Evolutionary conservation across 2,329 filamentous ascomycete species (phyloP), one percentile per base, ranked within the genome.

Genomic region (Ophiostoma fasciatum): DNA sequence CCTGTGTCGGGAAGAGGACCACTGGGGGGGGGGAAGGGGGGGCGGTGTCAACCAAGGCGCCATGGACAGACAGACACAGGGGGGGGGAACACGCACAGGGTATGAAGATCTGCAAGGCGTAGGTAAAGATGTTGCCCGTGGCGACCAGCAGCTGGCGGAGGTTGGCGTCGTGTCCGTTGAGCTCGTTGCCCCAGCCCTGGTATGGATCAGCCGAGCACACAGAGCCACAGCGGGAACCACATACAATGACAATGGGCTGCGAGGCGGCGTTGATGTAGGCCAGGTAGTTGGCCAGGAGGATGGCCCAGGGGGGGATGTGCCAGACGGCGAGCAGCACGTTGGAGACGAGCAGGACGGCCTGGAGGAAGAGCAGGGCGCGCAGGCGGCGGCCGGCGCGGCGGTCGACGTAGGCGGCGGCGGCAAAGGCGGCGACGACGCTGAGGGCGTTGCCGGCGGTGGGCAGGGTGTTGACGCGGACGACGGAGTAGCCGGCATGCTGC

Each of bases 361-460:
- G 33, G 4, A 48, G 28, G 2, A 40, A 29, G 15, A 46, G 27
- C 9, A 48, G 40, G 12, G 41, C 30, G 2, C 20, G 2, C 6
- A 45, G 40, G 3, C 46, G 43, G 11, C 42, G 22, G 2, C 46
- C 47, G 0, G 46, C 48, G 6, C 41, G 40, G n/a, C n/a, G n/a
- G n/a, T 49, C 47, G 7, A 42, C 45, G 2, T 37, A 8, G 15
- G 28, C 27, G 22, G 35, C 38, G 18, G 35, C 34, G 1, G 67
- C 45, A 47, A 65, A 60, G 0, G 63, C 64, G 0, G 59, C 52
- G 8, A 68, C 50, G 4, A 66, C 61, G 1, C 54, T 59, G 19
- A 68, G 58, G 8, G 59, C 62, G 31, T 64, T 60, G 0, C 56
- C 58, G 6, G 59, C 61, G 0, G 64, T 68, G 0, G 65, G 64